Conservation (phyloP, 108 stramenopile species). For the Nitzschia inconspicua region DNA sequence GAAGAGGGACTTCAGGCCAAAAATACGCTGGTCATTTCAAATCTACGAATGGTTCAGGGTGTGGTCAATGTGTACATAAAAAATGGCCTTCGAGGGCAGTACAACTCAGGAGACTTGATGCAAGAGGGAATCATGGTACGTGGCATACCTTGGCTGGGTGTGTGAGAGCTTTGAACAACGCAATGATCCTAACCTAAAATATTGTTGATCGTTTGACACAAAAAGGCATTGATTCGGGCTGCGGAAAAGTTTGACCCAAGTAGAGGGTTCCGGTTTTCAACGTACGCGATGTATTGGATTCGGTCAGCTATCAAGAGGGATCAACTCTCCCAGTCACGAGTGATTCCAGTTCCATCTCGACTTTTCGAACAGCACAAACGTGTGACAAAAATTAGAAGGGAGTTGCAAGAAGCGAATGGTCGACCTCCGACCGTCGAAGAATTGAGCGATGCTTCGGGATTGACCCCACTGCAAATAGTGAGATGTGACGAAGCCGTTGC, state of each 20-base stretch:
- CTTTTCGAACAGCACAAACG: constrained; percentile 81
- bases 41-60: constrained; percentile 83
- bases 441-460: constrained; percentile 51
- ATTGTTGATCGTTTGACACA: not conserved
- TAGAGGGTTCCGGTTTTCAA: constrained; percentile 91
- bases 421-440: constrained; percentile 57
- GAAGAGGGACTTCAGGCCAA: constrained; percentile 79
- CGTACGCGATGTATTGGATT: constrained; percentile 98
- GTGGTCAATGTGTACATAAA: constrained; percentile 84
- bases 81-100: constrained; percentile 78
- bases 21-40: constrained; percentile 74
- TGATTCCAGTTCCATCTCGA: constrained; percentile 69
- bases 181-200: not conserved
- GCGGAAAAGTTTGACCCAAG: constrained; percentile 95
- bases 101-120: constrained; percentile 89
- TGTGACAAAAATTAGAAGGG: constrained; percentile 31
- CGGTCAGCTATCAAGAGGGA: constrained; percentile 84
- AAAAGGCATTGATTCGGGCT: constrained; percentile 85
- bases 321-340: constrained; percentile 71
- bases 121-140: constrained; percentile 86
- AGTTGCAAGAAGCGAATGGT: constrained; percentile 42
- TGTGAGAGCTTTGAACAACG: not conserved
- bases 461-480: constrained; percentile 62
- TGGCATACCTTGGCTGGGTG: not conserved
- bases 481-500: constrained; percentile 67